phyloP scores from a whole-genome alignment of 306 rosid genomes.

The Cicer judaicum region DNA sequence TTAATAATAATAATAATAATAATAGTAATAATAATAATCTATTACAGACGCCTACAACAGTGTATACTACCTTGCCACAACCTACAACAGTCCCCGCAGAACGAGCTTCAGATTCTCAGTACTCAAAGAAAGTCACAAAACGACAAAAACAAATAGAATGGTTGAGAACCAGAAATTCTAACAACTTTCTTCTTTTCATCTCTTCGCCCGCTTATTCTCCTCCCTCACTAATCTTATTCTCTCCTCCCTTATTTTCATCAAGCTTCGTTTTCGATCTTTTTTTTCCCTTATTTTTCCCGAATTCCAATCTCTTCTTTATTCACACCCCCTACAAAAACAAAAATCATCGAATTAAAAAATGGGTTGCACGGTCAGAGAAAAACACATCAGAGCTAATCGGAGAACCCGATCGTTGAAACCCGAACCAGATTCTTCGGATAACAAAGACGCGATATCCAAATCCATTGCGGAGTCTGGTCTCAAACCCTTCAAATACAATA shows the following conservation, averaged over 20 bases:
- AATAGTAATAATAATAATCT: no score
- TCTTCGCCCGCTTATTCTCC: no score
- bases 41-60: no score
- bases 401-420: constrained; percentile 59
- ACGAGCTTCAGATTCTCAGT: no score
- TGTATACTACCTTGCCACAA: no score
- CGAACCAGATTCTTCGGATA: constrained; percentile 64
- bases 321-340: not conserved
- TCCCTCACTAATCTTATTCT: no score
- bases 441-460: constrained; percentile 63
- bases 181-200: not conserved
- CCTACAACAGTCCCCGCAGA: no score
- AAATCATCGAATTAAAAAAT: constrained; percentile 24
- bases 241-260: not conserved
- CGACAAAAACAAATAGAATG: no score
- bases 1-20: no score
- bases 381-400: constrained; percentile 82
- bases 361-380: constrained; percentile 91
- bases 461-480: constrained; percentile 72
- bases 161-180: not conserved
- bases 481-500: constrained; percentile 60
- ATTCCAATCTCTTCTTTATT: not conserved
- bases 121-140: no score
- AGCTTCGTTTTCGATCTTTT: constrained; percentile 23
- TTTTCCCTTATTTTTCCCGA: not conserved